phyloP scores from a whole-genome alignment of 2,329 filamentous ascomycete genomes.

The Paraphaeosphaeria sporulosa region DNA sequence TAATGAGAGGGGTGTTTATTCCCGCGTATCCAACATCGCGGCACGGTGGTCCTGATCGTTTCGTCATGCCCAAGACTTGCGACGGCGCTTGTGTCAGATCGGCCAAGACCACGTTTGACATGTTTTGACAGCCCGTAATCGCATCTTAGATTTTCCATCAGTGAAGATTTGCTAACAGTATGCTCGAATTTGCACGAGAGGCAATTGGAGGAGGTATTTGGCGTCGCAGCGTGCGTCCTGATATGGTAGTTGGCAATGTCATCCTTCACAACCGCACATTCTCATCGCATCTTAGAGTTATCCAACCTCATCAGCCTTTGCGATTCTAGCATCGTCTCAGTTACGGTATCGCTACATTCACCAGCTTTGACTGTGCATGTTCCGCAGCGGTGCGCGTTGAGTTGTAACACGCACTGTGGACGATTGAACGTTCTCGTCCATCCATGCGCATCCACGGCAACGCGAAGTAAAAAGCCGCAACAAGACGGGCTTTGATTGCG shows the following conservation, averaged over 20 bases:
- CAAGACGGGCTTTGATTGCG: background rate
- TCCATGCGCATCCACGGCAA: background rate
- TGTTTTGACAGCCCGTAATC: background rate
- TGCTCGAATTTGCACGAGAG: background rate
- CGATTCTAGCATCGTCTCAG: background rate
- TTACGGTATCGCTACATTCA: background rate
- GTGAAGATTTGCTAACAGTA: background rate
- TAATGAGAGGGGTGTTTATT: background rate
- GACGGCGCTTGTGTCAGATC: slow-evolving; percentile 11
- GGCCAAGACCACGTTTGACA: slow-evolving; percentile 9
- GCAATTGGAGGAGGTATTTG: background rate
- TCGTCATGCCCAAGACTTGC: slow-evolving; percentile 9
- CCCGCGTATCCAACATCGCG: background rate
- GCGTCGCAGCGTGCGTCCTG: background rate
- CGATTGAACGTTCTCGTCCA: background rate
- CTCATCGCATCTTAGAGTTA: background rate
- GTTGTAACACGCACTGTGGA: background rate
- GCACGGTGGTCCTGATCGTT: slow-evolving; percentile 1
- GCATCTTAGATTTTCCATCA: background rate
- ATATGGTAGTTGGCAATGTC: background rate
- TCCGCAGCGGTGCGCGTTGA: background rate
- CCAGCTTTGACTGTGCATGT: background rate
- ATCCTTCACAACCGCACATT: background rate
- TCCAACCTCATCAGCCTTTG: background rate
- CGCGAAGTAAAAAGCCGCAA: background rate